Conservation (phyloP, 2,329 filamentous ascomycete genomes). For the Aspergillus sp. region DNA sequence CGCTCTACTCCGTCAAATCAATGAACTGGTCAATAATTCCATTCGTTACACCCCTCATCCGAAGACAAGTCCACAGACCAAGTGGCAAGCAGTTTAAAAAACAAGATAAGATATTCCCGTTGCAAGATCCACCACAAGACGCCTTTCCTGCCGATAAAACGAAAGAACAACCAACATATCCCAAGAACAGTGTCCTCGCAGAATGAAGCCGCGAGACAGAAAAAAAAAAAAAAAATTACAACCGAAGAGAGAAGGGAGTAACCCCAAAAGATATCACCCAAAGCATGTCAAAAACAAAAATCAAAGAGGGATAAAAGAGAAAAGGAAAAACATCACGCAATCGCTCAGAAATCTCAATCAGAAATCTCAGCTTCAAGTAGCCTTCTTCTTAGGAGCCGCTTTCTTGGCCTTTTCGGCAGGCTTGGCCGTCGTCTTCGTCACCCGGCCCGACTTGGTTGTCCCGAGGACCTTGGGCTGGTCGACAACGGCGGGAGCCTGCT, state of each 20-base stretch:
- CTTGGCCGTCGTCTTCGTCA: slow-evolving; percentile 65
- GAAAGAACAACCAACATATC: slow-evolving; percentile 22
- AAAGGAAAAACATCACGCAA: slow-evolving; percentile 18
- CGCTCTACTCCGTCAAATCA: background rate
- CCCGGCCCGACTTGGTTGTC: slow-evolving; percentile 84
- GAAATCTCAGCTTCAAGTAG: slow-evolving; percentile 9
- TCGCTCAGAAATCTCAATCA: slow-evolving; percentile 15
- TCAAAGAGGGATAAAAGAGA: slow-evolving; percentile 10
- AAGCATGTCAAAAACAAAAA: slow-evolving; percentile 17
- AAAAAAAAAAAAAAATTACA: slow-evolving; percentile 31
- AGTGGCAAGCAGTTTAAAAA: slow-evolving; percentile 12
- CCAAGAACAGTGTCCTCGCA: slow-evolving; percentile 9
- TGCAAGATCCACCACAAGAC: slow-evolving; percentile 37
- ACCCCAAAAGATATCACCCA: slow-evolving; percentile 19
- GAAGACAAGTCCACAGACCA: slow-evolving; percentile 14
- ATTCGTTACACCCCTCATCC: slow-evolving; percentile 18
- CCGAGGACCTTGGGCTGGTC: slow-evolving; percentile 69
- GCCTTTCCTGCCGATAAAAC: slow-evolving; percentile 33
- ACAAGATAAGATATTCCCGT: slow-evolving; percentile 26
- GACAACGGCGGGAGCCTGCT: slow-evolving; percentile 63
- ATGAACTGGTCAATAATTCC: slow-evolving; percentile 16
- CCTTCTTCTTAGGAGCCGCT: slow-evolving; percentile 41
- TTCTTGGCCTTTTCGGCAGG: slow-evolving; percentile 48
- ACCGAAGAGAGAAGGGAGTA: slow-evolving; percentile 29
- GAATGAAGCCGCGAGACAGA: slow-evolving; percentile 19